Base-by-base conservation (phyloP, 306 rosid species). In the Quercus wislizeni region DNA sequence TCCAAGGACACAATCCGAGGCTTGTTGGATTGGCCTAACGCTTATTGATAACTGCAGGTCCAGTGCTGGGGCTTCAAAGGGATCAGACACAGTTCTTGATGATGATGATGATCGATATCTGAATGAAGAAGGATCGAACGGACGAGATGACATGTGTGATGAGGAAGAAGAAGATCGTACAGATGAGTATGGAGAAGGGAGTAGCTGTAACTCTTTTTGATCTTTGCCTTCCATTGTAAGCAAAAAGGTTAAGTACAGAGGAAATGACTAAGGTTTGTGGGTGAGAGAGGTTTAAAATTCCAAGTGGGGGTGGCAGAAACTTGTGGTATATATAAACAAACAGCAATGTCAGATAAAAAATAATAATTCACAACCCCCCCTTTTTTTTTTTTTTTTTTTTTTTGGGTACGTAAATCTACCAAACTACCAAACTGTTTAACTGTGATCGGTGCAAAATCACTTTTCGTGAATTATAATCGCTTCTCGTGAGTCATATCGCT, bases 1-100 rank as follows among this genome's bases (percentile, higher is more conserved):
- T 69, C 79, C 75, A 55, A 78, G 28, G 69, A 83, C 78, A 35
- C 80, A 81, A 1, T 74, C 73, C 41, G 82, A 62, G 4, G 81
- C 69, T 1, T 76, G 55, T 17, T 73, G 58, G 35, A 65, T 76
- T 15, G 94, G 92, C 46, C 93, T 83, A 1, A 91, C 79, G 80
- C 98, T 91, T 71, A 96, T 96, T 4, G 99, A 96, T 0, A 96
- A 73, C 77, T 96, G 98, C 0, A 96, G 86, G 88, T 96, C 98
- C 1, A 96, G 74, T 2, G 95, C 88, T 1, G 91, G 86, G 56
- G 76, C 69, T 59, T 61, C 78, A 5, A 69, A 70, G n/a, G 83
- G 63, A 71, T 20, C 77, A 0, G 63, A 56, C 19, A 81, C 55
- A 59, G 87, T 67, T 41, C 11, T 41, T 41, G 46, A 41, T 49